phyloP scores from a whole-genome alignment of 495 filamentous ascomycete species.

The Pyronema omphalodes region DNA sequence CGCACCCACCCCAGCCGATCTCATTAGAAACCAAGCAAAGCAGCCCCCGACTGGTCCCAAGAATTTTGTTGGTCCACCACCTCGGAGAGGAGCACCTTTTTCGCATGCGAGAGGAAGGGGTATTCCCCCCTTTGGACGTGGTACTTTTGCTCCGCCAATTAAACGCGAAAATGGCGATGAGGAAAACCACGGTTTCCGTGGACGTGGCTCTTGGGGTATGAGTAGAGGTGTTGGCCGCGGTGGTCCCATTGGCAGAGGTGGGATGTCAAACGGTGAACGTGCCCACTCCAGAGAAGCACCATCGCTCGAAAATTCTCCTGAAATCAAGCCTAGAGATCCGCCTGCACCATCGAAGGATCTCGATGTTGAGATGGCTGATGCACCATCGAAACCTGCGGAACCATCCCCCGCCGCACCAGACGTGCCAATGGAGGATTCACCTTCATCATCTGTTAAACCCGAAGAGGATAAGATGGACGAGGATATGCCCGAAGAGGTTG shows the following conservation, averaged over 20 bases:
- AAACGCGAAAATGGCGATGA: constrained; percentile 15
- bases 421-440: not conserved
- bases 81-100: not conserved
- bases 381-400: constrained; percentile 1
- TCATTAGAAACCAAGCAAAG: constrained; percentile 14
- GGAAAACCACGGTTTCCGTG: not conserved
- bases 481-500: constrained; percentile 17
- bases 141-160: not conserved
- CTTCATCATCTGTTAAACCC: constrained; percentile 10
- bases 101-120: not conserved
- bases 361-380: constrained; percentile 9
- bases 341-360: constrained; percentile 13
- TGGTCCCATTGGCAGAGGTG: constrained; percentile 9
- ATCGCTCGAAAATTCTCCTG: constrained; percentile 12
- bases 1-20: constrained; percentile 12
- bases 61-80: not conserved
- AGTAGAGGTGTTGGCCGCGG: constrained; percentile 9
- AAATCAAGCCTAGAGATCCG: constrained; percentile 6
- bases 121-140: not conserved
- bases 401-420: not conserved
- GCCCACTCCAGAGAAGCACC: constrained; percentile 8
- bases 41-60: constrained; percentile 19
- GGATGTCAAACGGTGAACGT: constrained; percentile 1
- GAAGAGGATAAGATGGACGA: constrained; percentile 16
- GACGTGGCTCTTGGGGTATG: constrained; percentile 2